phyloP scores from a whole-genome alignment of 441 rosid species.

The Erodium chrysanthum region DNA sequence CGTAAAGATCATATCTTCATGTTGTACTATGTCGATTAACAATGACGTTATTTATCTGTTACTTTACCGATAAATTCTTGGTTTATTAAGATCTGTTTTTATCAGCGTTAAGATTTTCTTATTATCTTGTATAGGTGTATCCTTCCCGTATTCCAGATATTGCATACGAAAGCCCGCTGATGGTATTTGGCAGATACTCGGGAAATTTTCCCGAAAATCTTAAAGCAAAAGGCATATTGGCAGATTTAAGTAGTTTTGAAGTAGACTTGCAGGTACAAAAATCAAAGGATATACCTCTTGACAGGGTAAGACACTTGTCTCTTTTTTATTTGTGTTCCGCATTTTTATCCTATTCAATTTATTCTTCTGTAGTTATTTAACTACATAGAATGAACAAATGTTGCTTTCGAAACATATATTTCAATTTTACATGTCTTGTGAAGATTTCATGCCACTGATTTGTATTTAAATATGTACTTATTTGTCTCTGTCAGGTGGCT shows the following conservation, averaged over 20 bases:
- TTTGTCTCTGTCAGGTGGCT: slow-evolving; percentile 33
- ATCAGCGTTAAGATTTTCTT: slow-evolving; percentile 9
- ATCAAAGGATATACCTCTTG: slow-evolving; percentile 58
- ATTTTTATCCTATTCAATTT: too few relatives aligned
- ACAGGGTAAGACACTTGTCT: slow-evolving; percentile 37
- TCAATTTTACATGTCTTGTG: not conserved
- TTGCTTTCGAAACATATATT: not conserved
- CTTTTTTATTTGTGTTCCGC: not conserved
- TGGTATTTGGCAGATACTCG: slow-evolving; percentile 53
- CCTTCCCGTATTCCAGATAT: slow-evolving; percentile 67
- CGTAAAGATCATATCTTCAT: too few relatives aligned
- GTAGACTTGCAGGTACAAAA: slow-evolving; percentile 49
- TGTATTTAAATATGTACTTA: not conserved
- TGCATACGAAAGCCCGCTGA: slow-evolving; percentile 48
- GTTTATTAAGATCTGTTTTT: too few relatives aligned
- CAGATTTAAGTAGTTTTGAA: slow-evolving; percentile 46
- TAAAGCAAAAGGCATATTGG: slow-evolving; percentile 49
- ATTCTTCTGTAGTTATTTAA: too few relatives aligned
- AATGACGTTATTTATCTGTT: too few relatives aligned
- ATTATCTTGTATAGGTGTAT: slow-evolving; percentile 36
- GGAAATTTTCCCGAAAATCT: slow-evolving; percentile 59
- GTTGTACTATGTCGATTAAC: too few relatives aligned
- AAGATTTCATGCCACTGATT: not conserved
- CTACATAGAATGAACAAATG: too few relatives aligned
- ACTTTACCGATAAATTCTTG: not conserved